phyloP scores from a whole-genome alignment of 257 asterid genomes.

The Scutellaria galericulata region DNA sequence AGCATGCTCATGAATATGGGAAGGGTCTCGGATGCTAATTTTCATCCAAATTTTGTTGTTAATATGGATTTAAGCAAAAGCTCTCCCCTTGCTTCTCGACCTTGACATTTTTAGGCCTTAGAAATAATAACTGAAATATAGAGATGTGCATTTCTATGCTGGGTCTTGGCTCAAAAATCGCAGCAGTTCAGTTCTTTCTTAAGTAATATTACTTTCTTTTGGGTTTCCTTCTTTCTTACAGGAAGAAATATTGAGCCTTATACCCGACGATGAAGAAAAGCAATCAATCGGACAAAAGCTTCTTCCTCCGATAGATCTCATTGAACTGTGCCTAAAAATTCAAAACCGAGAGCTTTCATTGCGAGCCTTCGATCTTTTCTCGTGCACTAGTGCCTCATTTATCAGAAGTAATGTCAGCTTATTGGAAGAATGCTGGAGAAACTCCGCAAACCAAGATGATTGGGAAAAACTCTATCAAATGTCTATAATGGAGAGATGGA shows the following conservation, averaged over 20 bases:
- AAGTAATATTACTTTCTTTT: not conserved
- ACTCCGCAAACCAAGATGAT: constrained; percentile 86
- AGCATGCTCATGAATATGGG: not conserved
- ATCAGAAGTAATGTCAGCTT: constrained; percentile 66
- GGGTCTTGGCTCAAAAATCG: constrained; percentile 4
- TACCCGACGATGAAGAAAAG: constrained; percentile 61
- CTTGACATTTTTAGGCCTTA: not conserved
- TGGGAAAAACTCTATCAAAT: constrained; percentile 68
- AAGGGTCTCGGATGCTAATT: not conserved
- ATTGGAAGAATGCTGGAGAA: constrained; percentile 95
- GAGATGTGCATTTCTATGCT: not conserved
- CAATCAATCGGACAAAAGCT: constrained; percentile 55
- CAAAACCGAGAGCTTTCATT: constrained; percentile 59
- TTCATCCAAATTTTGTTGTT: not conserved
- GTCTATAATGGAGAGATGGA: constrained; percentile 77
- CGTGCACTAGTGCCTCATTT: constrained; percentile 87
- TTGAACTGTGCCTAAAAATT: constrained; percentile 72
- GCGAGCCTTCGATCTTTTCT: constrained; percentile 80
- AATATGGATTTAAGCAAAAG: not conserved
- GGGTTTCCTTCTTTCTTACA: constrained; percentile 41
- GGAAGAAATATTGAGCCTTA: constrained; percentile 70
- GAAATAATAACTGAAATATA: constrained; percentile 8
- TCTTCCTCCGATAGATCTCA: constrained; percentile 81
- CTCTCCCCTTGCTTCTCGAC: not conserved
- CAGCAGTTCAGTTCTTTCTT: not conserved